These are phyloP conservation scores for Alternaria metachromatica DNA, from an alignment of 2,329 filamentous ascomycete genomes.

Conservation along the genomic window DNA sequence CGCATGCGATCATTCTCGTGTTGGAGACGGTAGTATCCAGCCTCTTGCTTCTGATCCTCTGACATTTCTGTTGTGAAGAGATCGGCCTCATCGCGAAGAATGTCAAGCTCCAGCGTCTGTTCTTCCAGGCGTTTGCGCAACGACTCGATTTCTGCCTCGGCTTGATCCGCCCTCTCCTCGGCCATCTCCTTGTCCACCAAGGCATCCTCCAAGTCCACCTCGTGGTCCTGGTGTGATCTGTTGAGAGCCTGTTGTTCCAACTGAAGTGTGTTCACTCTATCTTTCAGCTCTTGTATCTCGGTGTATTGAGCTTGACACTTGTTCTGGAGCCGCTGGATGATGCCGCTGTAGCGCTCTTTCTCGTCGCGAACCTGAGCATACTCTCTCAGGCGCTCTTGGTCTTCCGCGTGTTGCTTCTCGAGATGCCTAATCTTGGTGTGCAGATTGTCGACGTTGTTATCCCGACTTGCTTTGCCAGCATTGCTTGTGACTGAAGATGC, in stretches of 20 bases:
- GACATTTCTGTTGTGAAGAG: slow-evolving; percentile 85
- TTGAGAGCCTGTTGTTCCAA: slow-evolving; percentile 72
- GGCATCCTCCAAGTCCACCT: slow-evolving; percentile 83
- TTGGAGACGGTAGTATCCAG: slow-evolving; percentile 91
- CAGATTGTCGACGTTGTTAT: slow-evolving; percentile 72
- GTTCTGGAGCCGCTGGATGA: slow-evolving; percentile 88
- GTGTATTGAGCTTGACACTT: slow-evolving; percentile 87
- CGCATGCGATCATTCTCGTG: slow-evolving; percentile 85
- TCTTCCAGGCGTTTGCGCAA: slow-evolving; percentile 81
- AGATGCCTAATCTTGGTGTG: slow-evolving; percentile 86
- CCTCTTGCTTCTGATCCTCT: slow-evolving; percentile 83
- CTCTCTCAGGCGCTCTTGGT: slow-evolving; percentile 81
- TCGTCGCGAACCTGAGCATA: slow-evolving; percentile 79
- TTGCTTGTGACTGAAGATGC: slow-evolving; percentile 23
- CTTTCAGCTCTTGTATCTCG: slow-evolving; percentile 78
- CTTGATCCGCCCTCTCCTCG: slow-evolving; percentile 85
- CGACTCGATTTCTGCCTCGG: slow-evolving; percentile 79
- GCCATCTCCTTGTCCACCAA: slow-evolving; percentile 95
- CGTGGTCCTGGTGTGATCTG: slow-evolving; percentile 80
- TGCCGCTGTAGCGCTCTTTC: slow-evolving; percentile 77
- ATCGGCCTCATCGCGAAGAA: slow-evolving; percentile 84
- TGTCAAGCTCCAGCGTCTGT: slow-evolving; percentile 84
- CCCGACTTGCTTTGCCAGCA: slow-evolving; percentile 23
- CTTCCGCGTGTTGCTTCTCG: slow-evolving; percentile 84
- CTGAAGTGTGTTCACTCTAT: slow-evolving; percentile 78